Evolutionary conservation across 345 rosid species (phyloP).

Genomic region (Citrus cavaleriei): DNA sequence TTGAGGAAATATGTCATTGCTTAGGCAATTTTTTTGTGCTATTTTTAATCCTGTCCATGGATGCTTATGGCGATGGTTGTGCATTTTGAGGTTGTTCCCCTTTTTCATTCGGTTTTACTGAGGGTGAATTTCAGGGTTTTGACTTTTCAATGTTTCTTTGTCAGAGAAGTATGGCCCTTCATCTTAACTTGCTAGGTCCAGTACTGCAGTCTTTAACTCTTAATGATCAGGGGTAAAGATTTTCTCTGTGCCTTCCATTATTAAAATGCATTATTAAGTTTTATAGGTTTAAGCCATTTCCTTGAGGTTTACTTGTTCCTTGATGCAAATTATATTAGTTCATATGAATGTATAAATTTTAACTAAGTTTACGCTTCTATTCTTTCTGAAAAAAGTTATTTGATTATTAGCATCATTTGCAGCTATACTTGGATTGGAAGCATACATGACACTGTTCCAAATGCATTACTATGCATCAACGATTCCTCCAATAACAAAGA

Average conservation of each 20-base stretch:
- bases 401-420: slow-evolving; percentile 15
- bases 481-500: slow-evolving; percentile 40
- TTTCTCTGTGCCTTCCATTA: slow-evolving; percentile 17
- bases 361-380: slow-evolving; percentile 1
- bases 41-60: too few relatives aligned
- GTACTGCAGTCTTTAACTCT: slow-evolving; percentile 79
- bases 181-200: slow-evolving; percentile 82
- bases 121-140: slow-evolving; percentile 8
- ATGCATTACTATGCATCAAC: slow-evolving; percentile 50
- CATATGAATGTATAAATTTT: not conserved
- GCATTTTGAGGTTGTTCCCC: too few relatives aligned
- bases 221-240: slow-evolving; percentile 72
- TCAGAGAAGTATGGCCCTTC: slow-evolving; percentile 98
- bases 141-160: slow-evolving; percentile 23
- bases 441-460: slow-evolving; percentile 84
- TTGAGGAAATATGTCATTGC: too few relatives aligned
- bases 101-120: not conserved
- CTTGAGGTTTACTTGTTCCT: not conserved
- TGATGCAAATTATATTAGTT: not conserved
- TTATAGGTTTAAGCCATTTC: not conserved
- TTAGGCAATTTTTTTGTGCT: too few relatives aligned
- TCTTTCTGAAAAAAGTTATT: not conserved
- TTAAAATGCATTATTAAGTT: not conserved
- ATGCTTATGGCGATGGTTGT: too few relatives aligned
- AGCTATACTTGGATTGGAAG: slow-evolving; percentile 97